Percentiles rank a stretch among this genome's conserved stretches.
phyloP scores from a whole-genome alignment of 495 filamentous ascomycete species.

The Aspergillus homomorphus region DNA sequence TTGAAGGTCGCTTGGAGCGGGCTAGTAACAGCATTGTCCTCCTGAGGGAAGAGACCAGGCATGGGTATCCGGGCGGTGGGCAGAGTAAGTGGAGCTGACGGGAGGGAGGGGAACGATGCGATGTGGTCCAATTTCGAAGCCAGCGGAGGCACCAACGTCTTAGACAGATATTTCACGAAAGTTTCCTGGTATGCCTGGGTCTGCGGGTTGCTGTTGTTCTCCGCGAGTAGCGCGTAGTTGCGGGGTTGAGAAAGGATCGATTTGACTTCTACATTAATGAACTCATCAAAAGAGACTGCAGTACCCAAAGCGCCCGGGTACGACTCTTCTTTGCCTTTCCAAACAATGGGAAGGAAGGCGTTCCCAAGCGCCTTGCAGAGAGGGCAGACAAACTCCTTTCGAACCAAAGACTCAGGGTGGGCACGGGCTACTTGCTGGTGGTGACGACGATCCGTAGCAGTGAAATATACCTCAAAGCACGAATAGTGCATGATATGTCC shows the following conservation, averaged over 20 bases:
- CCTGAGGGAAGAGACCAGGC: conserved; percentile 46
- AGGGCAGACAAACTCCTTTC: conserved; percentile 94
- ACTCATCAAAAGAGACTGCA: conserved; percentile 59
- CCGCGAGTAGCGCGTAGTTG: conserved; percentile 39
- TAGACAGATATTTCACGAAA: conserved; percentile 62
- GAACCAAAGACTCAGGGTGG: conserved; percentile 73
- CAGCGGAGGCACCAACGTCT: conserved; percentile 58
- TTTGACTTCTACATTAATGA: conserved; percentile 33
- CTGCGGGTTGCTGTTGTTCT: conserved; percentile 34
- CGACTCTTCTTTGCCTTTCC: conserved; percentile 84
- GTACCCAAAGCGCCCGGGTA: conserved; percentile 66
- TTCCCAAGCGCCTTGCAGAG: conserved; percentile 97
- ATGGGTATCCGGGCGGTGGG: conserved; percentile 40
- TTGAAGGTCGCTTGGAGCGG: conserved; percentile 35
- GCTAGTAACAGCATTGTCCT: conserved; percentile 31
- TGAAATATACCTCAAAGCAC: conserved; percentile 89
- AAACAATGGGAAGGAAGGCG: conserved; percentile 90
- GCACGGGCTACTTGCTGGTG: conserved; percentile 87
- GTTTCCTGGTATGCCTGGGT: conserved; percentile 49
- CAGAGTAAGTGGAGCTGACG: conserved; percentile 30
- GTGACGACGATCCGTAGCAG: conserved; percentile 77
- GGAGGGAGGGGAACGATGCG: conserved; percentile 24
- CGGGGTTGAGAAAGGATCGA: conserved; percentile 31
- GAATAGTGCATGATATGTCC: conserved; percentile 98
- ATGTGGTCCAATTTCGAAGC: conserved; percentile 55